Evolutionary conservation across 2,329 filamentous ascomycete genomes (phyloP), one percentile per base, ranked within the genome.

Genomic region (Beauveria scarabaeidicola): DNA sequence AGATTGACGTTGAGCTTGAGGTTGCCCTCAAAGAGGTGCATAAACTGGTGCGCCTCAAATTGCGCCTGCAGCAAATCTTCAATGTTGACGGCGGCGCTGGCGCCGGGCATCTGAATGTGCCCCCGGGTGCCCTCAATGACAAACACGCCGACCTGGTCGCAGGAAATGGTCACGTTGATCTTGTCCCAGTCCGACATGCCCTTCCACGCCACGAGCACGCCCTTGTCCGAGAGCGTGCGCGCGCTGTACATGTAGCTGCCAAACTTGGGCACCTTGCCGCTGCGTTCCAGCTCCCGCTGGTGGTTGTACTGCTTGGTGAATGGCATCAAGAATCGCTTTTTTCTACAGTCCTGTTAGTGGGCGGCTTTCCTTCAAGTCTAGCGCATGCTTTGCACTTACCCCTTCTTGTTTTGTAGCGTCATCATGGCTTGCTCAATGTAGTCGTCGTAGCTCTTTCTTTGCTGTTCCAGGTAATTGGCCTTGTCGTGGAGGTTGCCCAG

Each of bases 281-380:
- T 88, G 61, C 91, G 88, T 70, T 97, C 91, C 36, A 99, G 86
- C 75, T 99, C 94, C 65, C 91, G 88, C 77, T 97, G 91, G 75
- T 99, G 94, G 74, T 97, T 96, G 84, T 96, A 99, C 74, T 99
- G 94, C 70, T 96, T 96, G 25, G 93, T 97, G 73, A 99, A 99
- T 15, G 94, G 94, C 72, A 99, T 83, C 59, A 97, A 81, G 80
- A 97, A 97, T 57, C 89, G 85, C 73, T 95, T 96, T 77, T 95
- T 95, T 63, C 88, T 86, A 66, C 3, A 66, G 54, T 27, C n/a
- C 11, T 53, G 62, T 65, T 63, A 64, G 65, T 63, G 32, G 59
- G 59, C 53, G 59, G 15, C 15, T 23, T 23, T 9, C 1, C 13
- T 2, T 25, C 8, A 52, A 59, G 15, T 23, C 41, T 25, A 38